A percentile compares a stretch with the other conserved stretches of the same genome.
Evolutionary conservation across 2,329 filamentous ascomycete species (phyloP).

Genomic region (Verticillium alfalfae): DNA sequence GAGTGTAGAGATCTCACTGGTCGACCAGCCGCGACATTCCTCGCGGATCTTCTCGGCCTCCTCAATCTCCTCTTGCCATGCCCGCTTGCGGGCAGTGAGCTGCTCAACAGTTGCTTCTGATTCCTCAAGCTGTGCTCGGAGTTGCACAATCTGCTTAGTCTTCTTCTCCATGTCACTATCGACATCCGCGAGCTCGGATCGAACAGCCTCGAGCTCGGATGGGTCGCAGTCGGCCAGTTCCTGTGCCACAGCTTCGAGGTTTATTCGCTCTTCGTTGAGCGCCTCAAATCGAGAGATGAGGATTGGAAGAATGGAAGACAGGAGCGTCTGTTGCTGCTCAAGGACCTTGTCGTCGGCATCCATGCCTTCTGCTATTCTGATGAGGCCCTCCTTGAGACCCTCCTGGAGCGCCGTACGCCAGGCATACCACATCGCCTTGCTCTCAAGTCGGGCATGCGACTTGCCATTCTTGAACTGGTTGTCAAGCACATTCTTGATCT

Average conservation of each 20-base stretch:
- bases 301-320: constrained; percentile 62
- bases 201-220: constrained; percentile 67
- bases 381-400: constrained; percentile 74
- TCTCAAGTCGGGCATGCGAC: constrained; percentile 80
- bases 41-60: constrained; percentile 80
- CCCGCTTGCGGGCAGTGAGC: constrained; percentile 60
- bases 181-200: constrained; percentile 59
- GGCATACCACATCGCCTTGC: constrained; percentile 97
- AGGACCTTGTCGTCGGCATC: constrained; percentile 64
- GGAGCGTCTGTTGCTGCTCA: constrained; percentile 59
- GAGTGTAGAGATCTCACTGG: constrained; percentile 71
- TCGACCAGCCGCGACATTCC: constrained; percentile 84
- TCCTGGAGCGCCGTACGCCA: constrained; percentile 88
- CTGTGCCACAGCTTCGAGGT: constrained; percentile 64
- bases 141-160: constrained; percentile 58
- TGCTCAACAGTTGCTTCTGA: constrained; percentile 61
- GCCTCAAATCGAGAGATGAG: constrained; percentile 55
- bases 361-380: constrained; percentile 73
- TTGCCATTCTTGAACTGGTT: constrained; percentile 98
- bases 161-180: constrained; percentile 67
- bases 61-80: constrained; percentile 67
- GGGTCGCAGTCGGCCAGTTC: constrained; percentile 78
- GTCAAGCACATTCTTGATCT: constrained; percentile 84
- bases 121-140: constrained; percentile 61
- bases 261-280: constrained; percentile 59